Base-by-base conservation (phyloP, 441 rosid genomes). In the Kokia cookei region DNA sequence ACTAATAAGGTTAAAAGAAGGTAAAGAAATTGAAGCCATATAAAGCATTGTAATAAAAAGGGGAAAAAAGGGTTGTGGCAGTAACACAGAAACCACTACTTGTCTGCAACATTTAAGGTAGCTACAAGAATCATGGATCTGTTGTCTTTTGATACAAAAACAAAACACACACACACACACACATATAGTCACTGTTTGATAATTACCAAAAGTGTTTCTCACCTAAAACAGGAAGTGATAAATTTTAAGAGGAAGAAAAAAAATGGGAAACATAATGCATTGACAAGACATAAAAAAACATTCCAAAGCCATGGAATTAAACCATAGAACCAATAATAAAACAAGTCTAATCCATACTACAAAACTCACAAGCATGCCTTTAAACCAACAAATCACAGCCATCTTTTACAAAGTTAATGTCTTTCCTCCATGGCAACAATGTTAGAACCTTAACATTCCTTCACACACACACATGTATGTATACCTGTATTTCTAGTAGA, bases 401-500 rank as follows among this genome's bases (percentile, higher is more conserved):
- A 71, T 53, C 13, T 22, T 7, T 22, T 6, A 51, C 55, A 32
- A 32, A 32, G 37, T 32, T 32, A 32, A 32, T 32, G 37, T 32
- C 37, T 32, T 32, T 32, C 60, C 60, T 22, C 60, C 19, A 22
- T 55, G 29, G 27, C 60, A 55, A 55, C 2, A 22, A 55, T 55
- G 19, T 55, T 55, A 22, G 60, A 22, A 55, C 60, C 60, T 55
- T 55, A 19, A 55, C 60, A 19, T 22, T 13, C 64, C 40, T 60
- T 14, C 19, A 15, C 37, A 32, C 37, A 32, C 15, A 24, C 27
- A 55, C 60, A 15, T 32, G 26, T 24, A 22, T 27, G 4, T 42
- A 22, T 78, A 88, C 90, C 90, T 77, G 89, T 40, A 59, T 67
- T 81, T 65, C 79, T 81, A 76, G 42, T 75, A 65, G 43, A 76